Evolutionary conservation across 768 basidiomycete genomes (phyloP).

Genomic region (Tephrocybe sp.): DNA sequence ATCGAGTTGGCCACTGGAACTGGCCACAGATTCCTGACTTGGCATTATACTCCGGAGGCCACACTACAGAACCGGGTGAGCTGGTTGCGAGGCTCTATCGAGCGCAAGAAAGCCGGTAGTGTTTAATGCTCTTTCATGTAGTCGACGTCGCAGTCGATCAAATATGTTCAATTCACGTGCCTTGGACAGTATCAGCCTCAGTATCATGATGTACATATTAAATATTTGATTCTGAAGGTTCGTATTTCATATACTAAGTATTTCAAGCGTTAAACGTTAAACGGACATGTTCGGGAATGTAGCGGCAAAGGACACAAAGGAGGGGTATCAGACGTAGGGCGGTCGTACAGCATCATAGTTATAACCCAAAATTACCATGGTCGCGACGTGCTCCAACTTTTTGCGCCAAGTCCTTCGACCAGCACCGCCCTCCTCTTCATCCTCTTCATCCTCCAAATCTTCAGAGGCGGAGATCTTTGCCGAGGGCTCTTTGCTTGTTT

Average conservation of each 20-base stretch:
- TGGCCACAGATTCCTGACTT: constrained; percentile 13
- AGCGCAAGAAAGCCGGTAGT: too few species aligned
- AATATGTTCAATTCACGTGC: too few species aligned
- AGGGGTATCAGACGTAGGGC: background rate
- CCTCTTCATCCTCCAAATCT: background rate
- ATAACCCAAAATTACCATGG: constrained; percentile 1
- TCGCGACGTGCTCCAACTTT: constrained; percentile 6
- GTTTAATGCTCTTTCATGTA: too few species aligned
- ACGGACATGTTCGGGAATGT: too few species aligned
- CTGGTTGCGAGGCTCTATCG: background rate
- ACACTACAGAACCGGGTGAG: background rate
- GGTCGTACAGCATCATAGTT: background rate
- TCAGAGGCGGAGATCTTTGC: background rate
- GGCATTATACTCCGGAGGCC: constrained; percentile 11
- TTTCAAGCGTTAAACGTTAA: too few species aligned
- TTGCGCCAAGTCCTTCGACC: constrained; percentile 1
- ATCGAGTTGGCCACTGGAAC: constrained; percentile 11
- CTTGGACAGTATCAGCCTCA: too few species aligned
- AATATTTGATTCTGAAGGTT: too few species aligned
- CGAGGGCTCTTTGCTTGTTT: background rate
- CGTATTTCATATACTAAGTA: too few species aligned
- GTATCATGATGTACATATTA: too few species aligned
- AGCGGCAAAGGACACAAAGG: too few species aligned
- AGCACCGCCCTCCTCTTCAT: background rate
- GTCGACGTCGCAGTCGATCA: too few species aligned